phyloP scores from a whole-genome alignment of 192 early-diverging fungal species.

The Coemansia umbellata region DNA sequence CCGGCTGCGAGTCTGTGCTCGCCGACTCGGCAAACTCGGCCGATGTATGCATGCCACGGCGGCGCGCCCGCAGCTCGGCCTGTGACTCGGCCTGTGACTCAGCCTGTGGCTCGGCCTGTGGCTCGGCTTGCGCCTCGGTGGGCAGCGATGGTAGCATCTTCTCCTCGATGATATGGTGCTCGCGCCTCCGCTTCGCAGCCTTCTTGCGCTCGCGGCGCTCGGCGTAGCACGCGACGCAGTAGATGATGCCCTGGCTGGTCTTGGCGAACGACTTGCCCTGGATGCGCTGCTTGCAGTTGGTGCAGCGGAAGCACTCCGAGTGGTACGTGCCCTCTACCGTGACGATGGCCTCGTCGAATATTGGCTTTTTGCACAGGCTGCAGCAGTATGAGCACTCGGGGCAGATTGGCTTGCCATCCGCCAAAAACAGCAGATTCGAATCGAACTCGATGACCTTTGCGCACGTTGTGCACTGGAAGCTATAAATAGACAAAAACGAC shows the following conservation, averaged over 20 bases:
- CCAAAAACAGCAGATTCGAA: slow-evolving; percentile 69
- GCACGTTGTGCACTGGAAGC: slow-evolving; percentile 78
- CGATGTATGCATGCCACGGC: slow-evolving; percentile 19
- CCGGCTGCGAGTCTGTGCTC: too few relatives aligned
- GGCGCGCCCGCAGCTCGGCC: slow-evolving; percentile 9
- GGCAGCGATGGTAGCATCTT: slow-evolving; percentile 51
- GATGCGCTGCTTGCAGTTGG: slow-evolving; percentile 67
- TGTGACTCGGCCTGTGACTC: neutral
- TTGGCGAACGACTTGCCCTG: slow-evolving; percentile 76
- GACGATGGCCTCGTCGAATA: slow-evolving; percentile 80
- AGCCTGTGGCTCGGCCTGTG: too few relatives aligned
- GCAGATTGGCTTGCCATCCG: slow-evolving; percentile 79
- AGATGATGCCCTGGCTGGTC: slow-evolving; percentile 73
- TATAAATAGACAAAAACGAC: neutral
- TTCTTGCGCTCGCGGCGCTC: slow-evolving; percentile 64
- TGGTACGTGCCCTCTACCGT: slow-evolving; percentile 79
- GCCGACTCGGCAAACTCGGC: slow-evolving; percentile 9
- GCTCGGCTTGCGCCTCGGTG: slow-evolving; percentile 11
- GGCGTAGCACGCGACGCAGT: slow-evolving; percentile 69
- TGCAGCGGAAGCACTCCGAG: slow-evolving; percentile 75
- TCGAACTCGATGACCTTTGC: slow-evolving; percentile 67
- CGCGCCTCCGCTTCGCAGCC: slow-evolving; percentile 53
- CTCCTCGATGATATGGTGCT: slow-evolving; percentile 40
- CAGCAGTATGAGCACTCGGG: slow-evolving; percentile 79
- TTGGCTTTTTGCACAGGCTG: slow-evolving; percentile 65